These are phyloP conservation scores for Podila minutissima DNA, from an alignment of 192 early-diverging fungal species.

Conservation along the genomic window DNA sequence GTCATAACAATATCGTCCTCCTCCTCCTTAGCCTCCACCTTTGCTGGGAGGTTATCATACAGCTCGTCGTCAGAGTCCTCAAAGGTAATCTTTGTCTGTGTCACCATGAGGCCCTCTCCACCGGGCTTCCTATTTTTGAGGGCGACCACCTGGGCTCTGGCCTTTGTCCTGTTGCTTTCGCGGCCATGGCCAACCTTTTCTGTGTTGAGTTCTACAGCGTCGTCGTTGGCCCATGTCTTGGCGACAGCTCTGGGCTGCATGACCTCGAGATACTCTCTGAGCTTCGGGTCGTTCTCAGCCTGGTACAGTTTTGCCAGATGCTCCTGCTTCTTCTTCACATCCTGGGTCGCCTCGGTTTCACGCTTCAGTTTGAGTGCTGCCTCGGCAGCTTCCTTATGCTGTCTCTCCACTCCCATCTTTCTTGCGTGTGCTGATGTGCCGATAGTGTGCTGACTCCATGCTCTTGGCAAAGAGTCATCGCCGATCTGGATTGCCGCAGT, in stretches of 20 bases:
- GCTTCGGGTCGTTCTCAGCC: slow-evolving; percentile 80
- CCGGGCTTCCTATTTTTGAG: slow-evolving; percentile 66
- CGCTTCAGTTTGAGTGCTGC: slow-evolving; percentile 34
- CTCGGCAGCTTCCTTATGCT: slow-evolving; percentile 50
- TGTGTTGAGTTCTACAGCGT: slow-evolving; percentile 57
- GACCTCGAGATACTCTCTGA: slow-evolving; percentile 90
- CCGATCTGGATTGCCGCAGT: slow-evolving; percentile 62
- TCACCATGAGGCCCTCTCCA: slow-evolving; percentile 67
- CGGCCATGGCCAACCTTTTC: slow-evolving; percentile 44
- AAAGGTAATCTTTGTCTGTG: slow-evolving; percentile 69
- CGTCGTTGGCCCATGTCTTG: slow-evolving; percentile 95
- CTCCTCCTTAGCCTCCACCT: slow-evolving; percentile 53
- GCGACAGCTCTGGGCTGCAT: slow-evolving; percentile 84
- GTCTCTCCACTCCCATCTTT: slow-evolving; percentile 51
- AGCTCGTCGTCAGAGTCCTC: slow-evolving; percentile 78
- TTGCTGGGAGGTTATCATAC: slow-evolving; percentile 75
- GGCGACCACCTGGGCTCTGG: slow-evolving; percentile 54
- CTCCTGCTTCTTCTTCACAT: slow-evolving; percentile 61
- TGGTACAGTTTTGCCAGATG: slow-evolving; percentile 58
- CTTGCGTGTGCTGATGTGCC: slow-evolving; percentile 84
- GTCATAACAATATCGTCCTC: slow-evolving; percentile 48
- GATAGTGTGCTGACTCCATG: slow-evolving; percentile 91
- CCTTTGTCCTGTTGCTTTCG: slow-evolving; percentile 42
- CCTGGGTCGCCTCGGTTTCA: slow-evolving; percentile 39
- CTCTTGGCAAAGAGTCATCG: slow-evolving; percentile 83